Evolutionary conservation across 2,329 filamentous ascomycete species (phyloP), one percentile per base, ranked within the genome.

Genomic region (Lojkania enalia): DNA sequence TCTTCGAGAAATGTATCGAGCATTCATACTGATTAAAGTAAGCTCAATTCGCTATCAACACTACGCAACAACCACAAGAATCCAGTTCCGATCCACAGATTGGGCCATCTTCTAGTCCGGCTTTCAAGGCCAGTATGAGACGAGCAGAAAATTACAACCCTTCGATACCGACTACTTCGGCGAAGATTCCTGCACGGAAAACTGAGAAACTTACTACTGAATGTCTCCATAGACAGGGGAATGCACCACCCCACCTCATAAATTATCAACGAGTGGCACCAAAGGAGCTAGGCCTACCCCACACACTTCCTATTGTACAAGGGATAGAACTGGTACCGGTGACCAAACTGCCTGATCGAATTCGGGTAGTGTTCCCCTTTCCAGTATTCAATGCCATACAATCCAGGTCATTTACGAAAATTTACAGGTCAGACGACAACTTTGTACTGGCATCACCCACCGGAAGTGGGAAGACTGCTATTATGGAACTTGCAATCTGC

Each of bases 401-500:
- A 60, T 94, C 89, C 0, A 89, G 85, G 61, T 90, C 86, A 57
- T 94, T 92, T 55, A 64, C 77, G 0, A 65, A 76, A 0, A 77
- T 88, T 0, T 92, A 88, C 63, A 72, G 77, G 4, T 81, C 81
- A 0, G 80, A 85, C 54, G 80, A 90, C 64, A 95, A 95, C 52
- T 75, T 94, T 12, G 87, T 94, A 0, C 75, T 95, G 12, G 85
- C 88, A 1, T 86, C 89, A 5, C 89, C 90, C 0, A 95, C 89
- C 0, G 88, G 89, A 6, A 91, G 88, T 64, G 89, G 90, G 2
- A 95, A 95, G 66, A 95, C 89, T 0, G 87, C 78, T 1, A 77
- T 94, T 7, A 78, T 95, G 51, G 90, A 95, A 66, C 76, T 95
- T 35, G 88, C 88, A 3, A 87, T 95, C 25, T 92, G 88, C 68